Evolutionary conservation across 208 protist species (phyloP).

Genomic region (Strigomonas galati): DNA sequence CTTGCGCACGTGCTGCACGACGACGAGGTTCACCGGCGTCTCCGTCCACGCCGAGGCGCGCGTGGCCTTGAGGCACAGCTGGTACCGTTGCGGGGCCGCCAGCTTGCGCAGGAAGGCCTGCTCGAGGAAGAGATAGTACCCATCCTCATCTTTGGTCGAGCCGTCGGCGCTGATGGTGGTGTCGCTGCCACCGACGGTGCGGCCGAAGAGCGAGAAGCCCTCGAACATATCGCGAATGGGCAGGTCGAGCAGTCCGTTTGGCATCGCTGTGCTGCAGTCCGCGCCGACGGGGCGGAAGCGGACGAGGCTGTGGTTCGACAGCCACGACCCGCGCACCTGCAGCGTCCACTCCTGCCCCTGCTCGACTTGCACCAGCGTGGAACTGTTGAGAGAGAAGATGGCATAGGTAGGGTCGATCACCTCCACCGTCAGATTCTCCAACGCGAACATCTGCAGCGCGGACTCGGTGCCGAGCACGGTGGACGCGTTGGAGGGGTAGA

Average conservation of each 20-base stretch:
- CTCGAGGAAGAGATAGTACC: constrained; percentile 48
- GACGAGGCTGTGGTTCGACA: constrained; percentile 49
- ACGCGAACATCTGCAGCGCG: constrained; percentile 52
- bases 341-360: constrained; percentile 70
- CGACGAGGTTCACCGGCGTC: constrained; percentile 40
- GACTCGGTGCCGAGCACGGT: constrained; percentile 42
- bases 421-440: constrained; percentile 39
- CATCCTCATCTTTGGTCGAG: constrained; percentile 13
- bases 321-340: constrained; percentile 48
- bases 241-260: constrained; percentile 25
- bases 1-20: constrained; percentile 36
- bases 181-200: neutral
- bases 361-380: constrained; percentile 49
- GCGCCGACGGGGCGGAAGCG: constrained; percentile 35
- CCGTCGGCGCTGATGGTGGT: constrained; percentile 4
- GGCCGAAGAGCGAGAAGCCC: constrained; percentile 34
- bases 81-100: constrained; percentile 30
- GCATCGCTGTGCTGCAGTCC: constrained; percentile 44
- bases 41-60: constrained; percentile 40
- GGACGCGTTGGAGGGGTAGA: constrained; percentile 33
- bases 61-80: constrained; percentile 67
- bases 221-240: constrained; percentile 38
- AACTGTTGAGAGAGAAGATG: constrained; percentile 60
- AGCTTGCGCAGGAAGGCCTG: constrained; percentile 43
- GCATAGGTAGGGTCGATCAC: constrained; percentile 50